These are phyloP conservation scores for Lipomyces kockii DNA, from an alignment of 805 yeast genomes.

Conservation along the genomic window DNA sequence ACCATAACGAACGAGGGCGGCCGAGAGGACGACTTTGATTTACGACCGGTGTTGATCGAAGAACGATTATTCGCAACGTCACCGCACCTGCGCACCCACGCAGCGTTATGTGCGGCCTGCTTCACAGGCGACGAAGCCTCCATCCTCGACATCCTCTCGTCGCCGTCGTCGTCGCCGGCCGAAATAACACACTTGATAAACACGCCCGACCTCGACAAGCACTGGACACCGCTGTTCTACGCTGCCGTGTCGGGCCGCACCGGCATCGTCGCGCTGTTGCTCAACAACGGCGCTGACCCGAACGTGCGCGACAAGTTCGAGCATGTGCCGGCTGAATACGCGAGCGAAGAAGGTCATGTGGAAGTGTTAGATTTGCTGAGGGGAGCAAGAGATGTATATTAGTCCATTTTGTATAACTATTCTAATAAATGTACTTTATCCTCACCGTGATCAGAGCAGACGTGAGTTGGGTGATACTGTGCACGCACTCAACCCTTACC, in stretches of 20 bases:
- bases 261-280: slow-evolving; percentile 24
- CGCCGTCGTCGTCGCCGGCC: slow-evolving; percentile 1
- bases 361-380: slow-evolving; percentile 32
- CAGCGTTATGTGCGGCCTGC: slow-evolving; percentile 33
- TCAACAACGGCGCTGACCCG: slow-evolving; percentile 26
- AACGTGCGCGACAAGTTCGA: slow-evolving; percentile 22
- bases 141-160: slow-evolving; percentile 21
- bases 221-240: slow-evolving; percentile 32
- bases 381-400: background rate
- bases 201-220: slow-evolving; percentile 22
- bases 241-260: slow-evolving; percentile 32
- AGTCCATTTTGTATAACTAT: background rate
- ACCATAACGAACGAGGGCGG: slow-evolving; percentile 32
- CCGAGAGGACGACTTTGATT: slow-evolving; percentile 24
- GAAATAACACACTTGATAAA: slow-evolving; percentile 7
- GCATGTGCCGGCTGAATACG: slow-evolving; percentile 29
- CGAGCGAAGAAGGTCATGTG: slow-evolving; percentile 46
- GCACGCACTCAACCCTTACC: background rate
- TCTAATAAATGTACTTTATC: no score
- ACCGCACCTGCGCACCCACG: slow-evolving; percentile 26
- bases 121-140: slow-evolving; percentile 33
- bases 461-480: background rate
- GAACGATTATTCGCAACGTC: slow-evolving; percentile 22
- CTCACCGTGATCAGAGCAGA: background rate
- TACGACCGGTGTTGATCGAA: slow-evolving; percentile 19